Base-by-base conservation (phyloP, 192 early-diverging fungal species). In the Chytriomyces hyalinus region DNA sequence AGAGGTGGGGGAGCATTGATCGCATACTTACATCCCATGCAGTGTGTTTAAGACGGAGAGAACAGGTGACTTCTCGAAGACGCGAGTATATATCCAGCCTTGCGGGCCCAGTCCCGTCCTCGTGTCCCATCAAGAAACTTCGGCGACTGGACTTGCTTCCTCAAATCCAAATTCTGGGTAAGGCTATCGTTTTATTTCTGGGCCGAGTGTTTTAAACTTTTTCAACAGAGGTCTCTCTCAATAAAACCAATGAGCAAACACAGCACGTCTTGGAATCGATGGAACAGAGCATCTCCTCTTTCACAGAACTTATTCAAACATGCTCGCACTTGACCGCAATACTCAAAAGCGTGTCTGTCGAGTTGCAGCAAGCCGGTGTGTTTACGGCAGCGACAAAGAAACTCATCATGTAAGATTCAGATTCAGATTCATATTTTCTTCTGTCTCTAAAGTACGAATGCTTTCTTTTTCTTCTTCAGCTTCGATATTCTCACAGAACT, bases 331-430 rank as follows among this genome's bases (percentile, higher is more conserved):
- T 22, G 57, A 17, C 17, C 57, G 57, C 15, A 60, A 60, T 60
- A 17, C 15, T 4, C 57, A 17, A n/a, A 4, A 17, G 57, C 15
- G 57, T 60, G 15, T 17, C 57, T 60, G 57, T 22, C 15, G 57
- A 60, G 57, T 22, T 60, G 57, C 57, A 60, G 57, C 57, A 60
- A 60, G 57, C 22, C 57, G 57, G 57, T 60, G 57, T 60, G 57
- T 60, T 60, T 60, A 22, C 57, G 15, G 57, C 57, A 17, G 57
- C 57, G 17, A 60, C 2, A 17, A 60, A 60, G 15, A 60, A 60
- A 22, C 57, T 60, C 57, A 60, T 60, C 57, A 60, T 60, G 57
- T 60, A n/a, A 22, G 22, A 5, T 60, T 60, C 57, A n/a, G 15
- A 17, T 60, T 1, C 57, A 60, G 15, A n/a, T 60, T 60, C 36